These are phyloP conservation scores for Lasiosphaeria hispida DNA, from an alignment of 495 filamentous ascomycete species.

Conservation along the genomic window DNA sequence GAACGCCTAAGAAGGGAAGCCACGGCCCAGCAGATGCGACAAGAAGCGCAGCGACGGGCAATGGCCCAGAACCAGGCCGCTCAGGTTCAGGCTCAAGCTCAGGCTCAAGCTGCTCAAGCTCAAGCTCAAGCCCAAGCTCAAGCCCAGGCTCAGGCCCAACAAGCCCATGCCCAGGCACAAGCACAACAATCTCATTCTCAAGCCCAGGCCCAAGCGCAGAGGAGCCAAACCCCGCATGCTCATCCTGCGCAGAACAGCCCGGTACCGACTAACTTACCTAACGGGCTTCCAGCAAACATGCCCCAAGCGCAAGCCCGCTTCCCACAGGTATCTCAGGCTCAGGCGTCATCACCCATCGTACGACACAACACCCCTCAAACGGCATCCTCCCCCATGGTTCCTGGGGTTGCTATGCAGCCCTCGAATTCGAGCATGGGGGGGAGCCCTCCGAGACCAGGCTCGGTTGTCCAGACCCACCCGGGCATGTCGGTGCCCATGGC, in stretches of 20 bases:
- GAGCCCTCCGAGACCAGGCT: conserved; percentile 73
- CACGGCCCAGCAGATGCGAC: conserved; percentile 33
- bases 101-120: conserved; percentile 49
- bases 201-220: conserved; percentile 42
- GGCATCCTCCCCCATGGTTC: conserved; percentile 73
- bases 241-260: conserved; percentile 44
- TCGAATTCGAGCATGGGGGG: conserved; percentile 77
- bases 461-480: conserved; percentile 69
- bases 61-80: conserved; percentile 38
- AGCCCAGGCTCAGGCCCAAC: conserved; percentile 53
- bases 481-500: conserved; percentile 61
- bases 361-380: conserved; percentile 77
- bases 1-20: conserved; percentile 33
- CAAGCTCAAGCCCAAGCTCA: conserved; percentile 42
- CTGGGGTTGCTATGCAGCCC: conserved; percentile 71
- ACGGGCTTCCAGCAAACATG: conserved; percentile 46
- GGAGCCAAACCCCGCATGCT: conserved; percentile 34
- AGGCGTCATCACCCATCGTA: conserved; percentile 74
- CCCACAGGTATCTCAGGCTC: conserved; percentile 61
- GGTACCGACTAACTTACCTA: conserved; percentile 26
- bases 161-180: conserved; percentile 35
- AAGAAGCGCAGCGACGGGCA: conserved; percentile 35
- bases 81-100: conserved; percentile 49
- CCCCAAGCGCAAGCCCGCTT: conserved; percentile 58
- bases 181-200: conserved; percentile 19